phyloP scores from a whole-genome alignment of 768 basidiomycete genomes.

The Russula vinacea region DNA sequence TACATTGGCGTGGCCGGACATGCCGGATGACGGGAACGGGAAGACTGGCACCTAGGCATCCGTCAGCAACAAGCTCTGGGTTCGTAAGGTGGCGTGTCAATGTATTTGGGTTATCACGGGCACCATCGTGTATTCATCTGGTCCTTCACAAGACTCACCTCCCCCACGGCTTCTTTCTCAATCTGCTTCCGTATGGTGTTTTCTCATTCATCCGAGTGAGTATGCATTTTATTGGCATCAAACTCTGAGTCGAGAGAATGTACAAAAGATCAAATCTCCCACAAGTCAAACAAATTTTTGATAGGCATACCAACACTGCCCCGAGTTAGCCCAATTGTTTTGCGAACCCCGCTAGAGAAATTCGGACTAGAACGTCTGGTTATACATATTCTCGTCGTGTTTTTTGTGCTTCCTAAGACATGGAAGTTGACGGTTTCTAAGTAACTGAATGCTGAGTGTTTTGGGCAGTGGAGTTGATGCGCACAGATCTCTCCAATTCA shows the following conservation, averaged over 20 bases:
- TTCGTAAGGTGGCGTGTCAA: constrained; percentile 68
- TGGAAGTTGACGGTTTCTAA: no score
- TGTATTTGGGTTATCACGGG: constrained; percentile 51
- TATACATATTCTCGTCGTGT: not conserved
- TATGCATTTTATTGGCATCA: not conserved
- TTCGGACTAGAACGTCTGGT: not conserved
- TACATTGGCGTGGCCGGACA: constrained; percentile 42
- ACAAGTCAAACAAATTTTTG: not conserved
- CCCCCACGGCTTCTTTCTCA: not conserved
- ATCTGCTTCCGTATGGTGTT: not conserved
- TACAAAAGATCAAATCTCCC: not conserved
- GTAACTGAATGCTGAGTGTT: no score
- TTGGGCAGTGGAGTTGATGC: no score
- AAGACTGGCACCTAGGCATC: constrained; percentile 50
- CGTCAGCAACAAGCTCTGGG: constrained; percentile 51
- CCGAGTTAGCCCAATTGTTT: not conserved
- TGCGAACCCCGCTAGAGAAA: not conserved
- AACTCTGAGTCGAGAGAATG: not conserved
- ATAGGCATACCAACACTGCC: not conserved
- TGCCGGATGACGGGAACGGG: constrained; percentile 51
- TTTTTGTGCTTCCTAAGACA: no score
- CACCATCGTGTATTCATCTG: not conserved
- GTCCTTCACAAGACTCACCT: not conserved
- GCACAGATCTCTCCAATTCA: no score
- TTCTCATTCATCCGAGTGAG: not conserved